Evolutionary conservation across 495 filamentous ascomycete species (phyloP), one percentile per base, ranked within the genome.

Genomic region (Xylaria flabelliformis): DNA sequence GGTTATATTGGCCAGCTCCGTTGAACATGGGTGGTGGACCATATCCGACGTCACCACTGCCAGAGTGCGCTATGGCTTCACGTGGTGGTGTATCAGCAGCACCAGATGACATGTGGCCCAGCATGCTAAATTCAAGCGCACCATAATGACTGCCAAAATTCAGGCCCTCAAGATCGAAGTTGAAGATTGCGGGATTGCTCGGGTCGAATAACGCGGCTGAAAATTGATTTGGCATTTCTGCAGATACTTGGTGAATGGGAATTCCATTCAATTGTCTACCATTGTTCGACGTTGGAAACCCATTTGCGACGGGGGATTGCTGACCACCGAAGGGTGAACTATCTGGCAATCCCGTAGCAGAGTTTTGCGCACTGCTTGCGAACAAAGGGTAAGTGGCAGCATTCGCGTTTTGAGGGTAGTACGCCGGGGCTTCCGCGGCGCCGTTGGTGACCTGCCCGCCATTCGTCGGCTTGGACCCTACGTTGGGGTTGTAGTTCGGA

Each of bases 91-190:
- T 93, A 67, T 95, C 93, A 24, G 89, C 92, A 3, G 92, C 93
- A 1, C 93, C 93, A 21, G 91, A 93, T 39, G 93, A 92, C 92
- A 99, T 95, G 76, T 97, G 94, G 24, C 93, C 93, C 5, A 99
- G 89, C 89, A 97, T 97, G 26, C 93, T 90, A 77, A 98, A 97
- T 79, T 99, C 96, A 71, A 97, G 81, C 41, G 94, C 94, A 70
- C 94, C 95, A 75, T 97, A 99, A 42, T 95, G 93, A 77, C 95
- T 98, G 61, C 93, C 94, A 77, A 98, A 99, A 80, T 97, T 97
- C 75, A 97, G 86, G 63, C 94, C 94, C 44, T 96, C 93, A 3
- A 97, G 86, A 78, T 98, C 94, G 78, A 97, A 97, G 78, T 97
- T 97, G 84, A 94, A 97, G 58, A 97, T 80, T 0, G 93, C 92